phyloP scores from a whole-genome alignment of 768 basidiomycete species.

The Sporobolomyces roseus region DNA sequence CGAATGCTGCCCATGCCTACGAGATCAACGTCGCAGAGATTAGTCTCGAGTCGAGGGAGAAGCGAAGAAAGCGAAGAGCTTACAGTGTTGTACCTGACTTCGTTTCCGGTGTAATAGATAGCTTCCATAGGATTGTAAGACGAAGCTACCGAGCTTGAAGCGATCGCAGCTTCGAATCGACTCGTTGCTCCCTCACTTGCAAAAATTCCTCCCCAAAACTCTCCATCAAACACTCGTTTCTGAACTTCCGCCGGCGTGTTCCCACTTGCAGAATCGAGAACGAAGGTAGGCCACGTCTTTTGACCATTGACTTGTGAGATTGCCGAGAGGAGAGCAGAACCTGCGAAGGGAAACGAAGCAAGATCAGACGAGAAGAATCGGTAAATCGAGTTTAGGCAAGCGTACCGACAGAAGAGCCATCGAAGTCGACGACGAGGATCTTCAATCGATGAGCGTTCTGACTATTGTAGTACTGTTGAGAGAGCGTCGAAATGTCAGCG shows the following conservation, averaged over 20 bases:
- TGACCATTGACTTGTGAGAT: slow-evolving; percentile 6
- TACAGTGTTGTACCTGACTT: slow-evolving; percentile 28
- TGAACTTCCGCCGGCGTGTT: neutral
- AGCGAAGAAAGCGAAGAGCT: neutral
- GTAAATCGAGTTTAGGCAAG: neutral
- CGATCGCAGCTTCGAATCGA: slow-evolving; percentile 12
- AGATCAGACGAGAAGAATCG: too few species aligned
- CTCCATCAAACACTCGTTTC: slow-evolving; percentile 8
- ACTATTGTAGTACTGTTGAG: neutral
- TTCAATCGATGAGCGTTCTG: neutral
- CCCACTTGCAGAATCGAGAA: neutral
- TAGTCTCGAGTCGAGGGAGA: neutral
- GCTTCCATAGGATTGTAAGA: slow-evolving; percentile 9
- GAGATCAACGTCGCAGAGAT: neutral
- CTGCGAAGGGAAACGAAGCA: neutral
- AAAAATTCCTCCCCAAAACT: slow-evolving; percentile 18
- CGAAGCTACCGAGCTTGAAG: neutral
- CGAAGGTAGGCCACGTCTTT: slow-evolving; percentile 13
- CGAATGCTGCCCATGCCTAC: slow-evolving; percentile 22
- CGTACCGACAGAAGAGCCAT: slow-evolving; percentile 16
- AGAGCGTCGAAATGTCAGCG: neutral
- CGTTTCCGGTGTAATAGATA: slow-evolving; percentile 14
- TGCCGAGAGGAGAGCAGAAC: slow-evolving; percentile 17
- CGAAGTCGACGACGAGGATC: slow-evolving; percentile 27
- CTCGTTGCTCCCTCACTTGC: slow-evolving; percentile 8